Conservation (phyloP, 345 rosid species). For the Microcos paniculata region DNA sequence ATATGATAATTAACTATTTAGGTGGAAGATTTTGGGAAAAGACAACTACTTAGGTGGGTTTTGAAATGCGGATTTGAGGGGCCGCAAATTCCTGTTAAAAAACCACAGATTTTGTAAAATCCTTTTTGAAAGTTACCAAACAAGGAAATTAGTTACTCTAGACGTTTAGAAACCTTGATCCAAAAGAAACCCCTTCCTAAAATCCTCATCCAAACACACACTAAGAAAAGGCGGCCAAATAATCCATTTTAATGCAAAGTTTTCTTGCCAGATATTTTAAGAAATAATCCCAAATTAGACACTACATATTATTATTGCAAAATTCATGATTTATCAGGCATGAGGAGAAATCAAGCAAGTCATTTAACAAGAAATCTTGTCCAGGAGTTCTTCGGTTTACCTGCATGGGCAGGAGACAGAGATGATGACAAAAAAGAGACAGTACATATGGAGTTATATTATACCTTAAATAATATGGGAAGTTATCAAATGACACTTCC, state of each 20-base stretch:
- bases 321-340: background rate
- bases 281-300: background rate
- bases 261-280: background rate
- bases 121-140: too few relatives aligned
- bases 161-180: too few relatives aligned
- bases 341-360: background rate
- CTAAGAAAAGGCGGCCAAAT: too few relatives aligned
- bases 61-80: too few relatives aligned
- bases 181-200: too few relatives aligned
- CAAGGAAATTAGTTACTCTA: too few relatives aligned
- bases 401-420: background rate
- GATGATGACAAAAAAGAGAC: background rate
- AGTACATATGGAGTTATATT: background rate
- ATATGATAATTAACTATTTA: too few relatives aligned
- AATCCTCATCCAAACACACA: too few relatives aligned
- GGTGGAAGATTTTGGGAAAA: too few relatives aligned
- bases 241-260: background rate
- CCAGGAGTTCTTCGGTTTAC: background rate
- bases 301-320: background rate
- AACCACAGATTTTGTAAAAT: too few relatives aligned
- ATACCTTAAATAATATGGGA: conserved; percentile 92
- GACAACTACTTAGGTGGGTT: too few relatives aligned
- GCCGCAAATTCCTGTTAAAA: too few relatives aligned
- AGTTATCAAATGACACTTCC: conserved; percentile 71
- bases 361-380: background rate